These are phyloP conservation scores for Actinidia polygama DNA, from an alignment of 179 eudicot genomes.

Conservation along the genomic window DNA sequence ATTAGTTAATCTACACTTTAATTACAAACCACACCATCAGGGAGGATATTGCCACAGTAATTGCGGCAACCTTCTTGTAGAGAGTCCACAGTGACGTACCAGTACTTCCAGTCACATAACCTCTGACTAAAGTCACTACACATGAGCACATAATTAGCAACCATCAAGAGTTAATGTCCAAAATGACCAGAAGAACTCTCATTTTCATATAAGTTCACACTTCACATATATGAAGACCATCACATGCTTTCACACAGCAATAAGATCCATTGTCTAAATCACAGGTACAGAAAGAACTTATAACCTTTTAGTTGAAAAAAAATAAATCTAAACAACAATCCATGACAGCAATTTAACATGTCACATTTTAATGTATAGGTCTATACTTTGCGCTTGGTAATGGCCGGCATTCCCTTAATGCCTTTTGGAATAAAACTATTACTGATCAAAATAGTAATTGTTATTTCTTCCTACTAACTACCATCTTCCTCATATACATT, in stretches of 20 bases:
- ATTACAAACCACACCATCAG: conserved; percentile 64
- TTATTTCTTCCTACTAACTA: conserved; percentile 2
- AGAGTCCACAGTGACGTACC: conserved; percentile 98
- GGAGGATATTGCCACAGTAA: conserved; percentile 90
- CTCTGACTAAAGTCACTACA: conserved; percentile 90
- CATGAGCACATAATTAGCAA: conserved; percentile 19
- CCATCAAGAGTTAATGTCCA: neutral
- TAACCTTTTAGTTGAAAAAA: neutral
- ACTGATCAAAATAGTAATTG: too few species aligned
- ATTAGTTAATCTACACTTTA: neutral
- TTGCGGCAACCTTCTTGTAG: conserved; percentile 79
- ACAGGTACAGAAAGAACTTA: neutral
- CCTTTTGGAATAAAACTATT: too few species aligned
- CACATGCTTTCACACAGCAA: conserved; percentile 4
- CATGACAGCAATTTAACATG: neutral
- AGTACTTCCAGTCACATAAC: conserved; percentile 96
- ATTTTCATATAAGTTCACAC: neutral
- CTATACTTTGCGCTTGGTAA: too few species aligned
- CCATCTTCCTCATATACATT: neutral
- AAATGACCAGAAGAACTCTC: neutral
- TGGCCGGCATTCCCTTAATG: too few species aligned
- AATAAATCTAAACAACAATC: neutral
- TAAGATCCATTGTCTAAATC: neutral
- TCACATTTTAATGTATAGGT: too few species aligned
- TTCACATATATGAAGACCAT: neutral